phyloP scores from a whole-genome alignment of 306 rosid species.

The Styphnolobium japonicum region DNA sequence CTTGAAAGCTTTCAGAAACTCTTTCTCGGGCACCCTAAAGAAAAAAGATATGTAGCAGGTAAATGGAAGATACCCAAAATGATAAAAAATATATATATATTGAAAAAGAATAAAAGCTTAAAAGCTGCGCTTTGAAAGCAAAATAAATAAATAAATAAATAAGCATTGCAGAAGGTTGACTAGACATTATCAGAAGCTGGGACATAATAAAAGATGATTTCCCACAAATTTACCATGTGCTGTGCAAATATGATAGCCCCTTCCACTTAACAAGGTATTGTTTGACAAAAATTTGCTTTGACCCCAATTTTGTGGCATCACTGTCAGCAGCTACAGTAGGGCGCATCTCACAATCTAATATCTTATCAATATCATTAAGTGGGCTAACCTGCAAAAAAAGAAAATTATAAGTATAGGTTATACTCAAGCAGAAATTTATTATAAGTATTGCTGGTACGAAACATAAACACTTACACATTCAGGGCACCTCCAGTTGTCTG shows the following conservation, averaged over 20 bases:
- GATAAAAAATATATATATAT: constrained; percentile 19
- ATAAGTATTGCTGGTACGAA: constrained; percentile 9
- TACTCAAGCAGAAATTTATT: constrained; percentile 14
- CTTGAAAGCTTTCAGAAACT: constrained; percentile 90
- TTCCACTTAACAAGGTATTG: constrained; percentile 99
- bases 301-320: constrained; percentile 67
- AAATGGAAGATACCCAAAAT: constrained; percentile 30
- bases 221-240: constrained; percentile 69
- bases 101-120: neutral
- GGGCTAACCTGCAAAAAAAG: constrained; percentile 85
- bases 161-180: constrained; percentile 16
- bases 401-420: constrained; percentile 10
- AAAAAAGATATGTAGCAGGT: constrained; percentile 10
- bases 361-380: constrained; percentile 80
- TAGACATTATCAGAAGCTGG: constrained; percentile 7
- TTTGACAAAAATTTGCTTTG: constrained; percentile 88
- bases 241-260: constrained; percentile 86
- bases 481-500: constrained; percentile 88
- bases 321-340: constrained; percentile 79
- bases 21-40: constrained; percentile 92
- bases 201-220: constrained; percentile 16
- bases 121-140: neutral
- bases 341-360: constrained; percentile 93
- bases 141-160: neutral
- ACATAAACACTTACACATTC: constrained; percentile 77